A percentile compares a stretch with the other conserved stretches of the same genome.
phyloP scores from a whole-genome alignment of 2,329 filamentous ascomycete species.

The Thelonectria discophora region DNA sequence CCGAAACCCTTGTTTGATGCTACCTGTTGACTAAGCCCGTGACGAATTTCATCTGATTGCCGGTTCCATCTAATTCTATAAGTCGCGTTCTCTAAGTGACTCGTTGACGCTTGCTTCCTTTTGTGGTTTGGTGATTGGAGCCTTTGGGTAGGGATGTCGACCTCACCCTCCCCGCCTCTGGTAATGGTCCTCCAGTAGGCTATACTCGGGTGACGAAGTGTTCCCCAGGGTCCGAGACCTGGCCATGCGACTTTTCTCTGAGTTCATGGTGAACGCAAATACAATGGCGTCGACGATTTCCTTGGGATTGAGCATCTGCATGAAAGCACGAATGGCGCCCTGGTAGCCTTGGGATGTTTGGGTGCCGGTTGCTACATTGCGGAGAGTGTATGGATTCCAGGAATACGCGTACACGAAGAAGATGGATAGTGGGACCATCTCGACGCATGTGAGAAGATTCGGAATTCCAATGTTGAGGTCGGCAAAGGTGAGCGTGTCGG shows the following conservation, averaged over 20 bases:
- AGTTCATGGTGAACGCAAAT: constrained; percentile 17
- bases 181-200: constrained; percentile 16
- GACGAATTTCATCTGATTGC: too few relatives aligned
- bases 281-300: constrained; percentile 6
- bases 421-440: constrained; percentile 32
- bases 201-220: background rate
- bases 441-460: constrained; percentile 28
- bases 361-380: background rate
- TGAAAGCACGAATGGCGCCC: background rate
- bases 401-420: constrained; percentile 33
- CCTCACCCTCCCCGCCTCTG: background rate
- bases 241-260: background rate
- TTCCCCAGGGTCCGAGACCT: background rate
- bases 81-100: too few relatives aligned
- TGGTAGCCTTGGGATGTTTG: background rate
- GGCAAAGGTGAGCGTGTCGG: constrained; percentile 29
- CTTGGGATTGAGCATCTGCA: constrained; percentile 5
- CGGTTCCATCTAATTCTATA: too few relatives aligned
- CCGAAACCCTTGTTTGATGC: too few relatives aligned
- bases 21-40: too few relatives aligned
- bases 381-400: constrained; percentile 25
- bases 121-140: background rate
- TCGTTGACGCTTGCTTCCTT: too few relatives aligned
- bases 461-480: constrained; percentile 35
- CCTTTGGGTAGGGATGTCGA: too few relatives aligned